Evolutionary conservation across 768 basidiomycete species (phyloP).

Genomic region (Hypholoma fasciculare): DNA sequence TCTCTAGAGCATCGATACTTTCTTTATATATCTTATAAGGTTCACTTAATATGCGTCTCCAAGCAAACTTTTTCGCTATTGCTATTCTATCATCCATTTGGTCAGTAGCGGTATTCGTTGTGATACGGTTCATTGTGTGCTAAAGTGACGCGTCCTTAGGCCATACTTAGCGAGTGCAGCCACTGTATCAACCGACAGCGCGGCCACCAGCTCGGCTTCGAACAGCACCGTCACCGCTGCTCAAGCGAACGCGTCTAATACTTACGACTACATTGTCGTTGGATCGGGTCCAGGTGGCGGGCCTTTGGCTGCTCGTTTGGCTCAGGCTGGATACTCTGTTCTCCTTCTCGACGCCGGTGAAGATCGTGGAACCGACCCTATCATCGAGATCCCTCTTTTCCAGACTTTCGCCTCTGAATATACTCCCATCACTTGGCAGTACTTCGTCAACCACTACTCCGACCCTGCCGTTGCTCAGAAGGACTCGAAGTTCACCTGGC

Average conservation of each 20-base stretch:
- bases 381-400: slow-evolving; percentile 4
- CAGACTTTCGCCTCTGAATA: slow-evolving; percentile 5
- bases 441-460: slow-evolving; percentile 7
- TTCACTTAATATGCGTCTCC: background rate
- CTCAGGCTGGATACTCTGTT: slow-evolving; percentile 7
- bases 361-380: slow-evolving; percentile 6
- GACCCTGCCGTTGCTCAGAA: background rate
- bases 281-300: slow-evolving; percentile 10
- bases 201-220: background rate
- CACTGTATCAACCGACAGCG: background rate
- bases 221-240: background rate
- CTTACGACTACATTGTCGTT: slow-evolving; percentile 8
- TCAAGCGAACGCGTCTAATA: no score
- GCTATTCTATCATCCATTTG: background rate
- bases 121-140: background rate
- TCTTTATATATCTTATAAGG: no score
- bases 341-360: slow-evolving; percentile 8
- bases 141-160: background rate
- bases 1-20: background rate
- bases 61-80: background rate
- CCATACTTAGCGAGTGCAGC: background rate
- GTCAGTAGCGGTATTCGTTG: background rate
- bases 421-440: slow-evolving; percentile 6
- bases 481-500: slow-evolving; percentile 10
- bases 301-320: slow-evolving; percentile 8